phyloP scores from a whole-genome alignment of 148 eudicot species.

The Vaccinium macrocarpon region DNA sequence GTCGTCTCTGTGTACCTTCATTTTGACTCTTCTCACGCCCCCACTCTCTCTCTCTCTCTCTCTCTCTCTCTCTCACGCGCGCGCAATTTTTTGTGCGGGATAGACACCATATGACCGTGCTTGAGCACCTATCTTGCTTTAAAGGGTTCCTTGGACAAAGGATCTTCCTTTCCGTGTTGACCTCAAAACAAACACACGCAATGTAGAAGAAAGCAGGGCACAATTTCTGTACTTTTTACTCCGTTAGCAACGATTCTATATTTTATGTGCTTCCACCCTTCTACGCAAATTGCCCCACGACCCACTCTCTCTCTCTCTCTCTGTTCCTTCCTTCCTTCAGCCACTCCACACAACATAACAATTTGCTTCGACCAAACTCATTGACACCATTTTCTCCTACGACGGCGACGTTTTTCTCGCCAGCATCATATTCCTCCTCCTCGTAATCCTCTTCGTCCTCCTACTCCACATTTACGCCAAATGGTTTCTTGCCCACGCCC shows the following conservation, averaged over 20 bases:
- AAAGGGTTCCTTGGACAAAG: slow-evolving; percentile 23
- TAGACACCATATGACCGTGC: no score
- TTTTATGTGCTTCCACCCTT: not conserved
- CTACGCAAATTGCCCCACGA: no score
- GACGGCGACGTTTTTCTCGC: slow-evolving; percentile 56
- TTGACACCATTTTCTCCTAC: slow-evolving; percentile 33
- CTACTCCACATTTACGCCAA: slow-evolving; percentile 59
- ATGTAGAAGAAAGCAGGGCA: slow-evolving; percentile 15
- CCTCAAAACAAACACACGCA: slow-evolving; percentile 21
- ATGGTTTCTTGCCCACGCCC: slow-evolving; percentile 49
- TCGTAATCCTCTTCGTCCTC: slow-evolving; percentile 60
- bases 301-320: not conserved
- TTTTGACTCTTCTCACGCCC: slow-evolving; percentile 17
- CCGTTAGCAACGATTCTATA: slow-evolving; percentile 25
- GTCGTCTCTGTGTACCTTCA: no score
- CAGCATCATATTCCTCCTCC: slow-evolving; percentile 48
- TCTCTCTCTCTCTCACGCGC: no score
- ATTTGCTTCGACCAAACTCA: slow-evolving; percentile 6
- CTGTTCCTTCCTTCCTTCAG: not conserved
- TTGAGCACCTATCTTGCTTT: no score
- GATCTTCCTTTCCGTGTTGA: slow-evolving; percentile 22
- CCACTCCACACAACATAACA: not conserved
- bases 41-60: no score
- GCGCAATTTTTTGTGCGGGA: no score
- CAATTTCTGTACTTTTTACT: slow-evolving; percentile 20